Base-by-base conservation (phyloP, 768 basidiomycete species). In the Hortiboletus flavorubellus region DNA sequence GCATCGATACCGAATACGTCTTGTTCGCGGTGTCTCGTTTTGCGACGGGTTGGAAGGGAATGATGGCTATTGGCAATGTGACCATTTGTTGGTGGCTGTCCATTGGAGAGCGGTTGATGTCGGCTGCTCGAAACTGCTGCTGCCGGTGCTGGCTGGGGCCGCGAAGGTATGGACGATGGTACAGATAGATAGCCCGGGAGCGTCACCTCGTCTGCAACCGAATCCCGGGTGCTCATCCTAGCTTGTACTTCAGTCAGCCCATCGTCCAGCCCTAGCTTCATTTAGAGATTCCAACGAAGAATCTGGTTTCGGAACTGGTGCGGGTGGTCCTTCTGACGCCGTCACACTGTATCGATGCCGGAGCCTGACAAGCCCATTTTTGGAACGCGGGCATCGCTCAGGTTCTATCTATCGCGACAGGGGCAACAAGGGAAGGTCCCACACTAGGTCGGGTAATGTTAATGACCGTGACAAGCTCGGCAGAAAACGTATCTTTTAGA, bases 261-360 rank as follows among this genome's bases (percentile, higher is more conserved):
- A 31, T 83, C 82, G 38, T 89, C 84, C 84, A 2, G 85, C 91
- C 90, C 91, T 91, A 1, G 87, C 83, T 60, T 86, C 84, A 15
- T 69, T 73, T 8, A 81, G 69, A 5, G 64, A 46, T 29, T 64
- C 62, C 49, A 48, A 54, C 35, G 23, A 56, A 6, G 60, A 55
- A 35, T 58, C 64, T 6, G 56, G 51, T 47, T 68, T 67, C 30
- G 56, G 46, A 43, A 56, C 46, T 18, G 57, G 54, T 6, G 44
- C 14, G 2, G 26, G 3, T 26, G 26, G 26, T 44, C 59, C 59
- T 14, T 68, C 69, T 40, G 60, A 67, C 49, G 30, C 78, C 78
- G 54, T 82, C 81, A 46, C 83, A 69, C 73, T 8, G 71, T 47
- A 21, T 65, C 67, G 21, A 66, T 47, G 10, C 49, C 33, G 9